Evolutionary conservation across 2,329 filamentous ascomycete genomes (phyloP).

Genomic region (Xylariaceae sp.): DNA sequence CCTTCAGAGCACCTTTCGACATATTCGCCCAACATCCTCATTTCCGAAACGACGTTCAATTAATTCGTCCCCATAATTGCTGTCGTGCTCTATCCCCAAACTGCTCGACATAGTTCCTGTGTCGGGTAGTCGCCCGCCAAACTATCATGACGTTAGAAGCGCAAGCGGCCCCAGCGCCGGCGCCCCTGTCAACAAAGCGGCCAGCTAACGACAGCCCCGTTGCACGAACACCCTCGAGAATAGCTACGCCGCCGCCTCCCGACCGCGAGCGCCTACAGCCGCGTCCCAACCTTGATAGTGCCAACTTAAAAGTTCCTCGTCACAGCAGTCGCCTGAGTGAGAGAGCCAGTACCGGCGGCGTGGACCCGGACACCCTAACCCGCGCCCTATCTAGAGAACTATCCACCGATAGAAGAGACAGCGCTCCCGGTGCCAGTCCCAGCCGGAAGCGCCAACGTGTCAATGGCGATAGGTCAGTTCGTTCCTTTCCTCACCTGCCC

Average conservation of each 20-base stretch:
- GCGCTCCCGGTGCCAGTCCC: conserved; percentile 51
- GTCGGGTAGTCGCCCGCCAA: neutral
- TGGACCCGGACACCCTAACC: conserved; percentile 50
- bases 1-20: conserved; percentile 2
- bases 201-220: conserved; percentile 33
- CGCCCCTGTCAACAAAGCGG: conserved; percentile 28
- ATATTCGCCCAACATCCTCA: conserved; percentile 2
- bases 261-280: conserved; percentile 42
- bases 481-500: neutral
- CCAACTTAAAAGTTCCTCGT: conserved; percentile 32
- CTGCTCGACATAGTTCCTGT: neutral
- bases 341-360: conserved; percentile 31
- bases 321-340: conserved; percentile 35
- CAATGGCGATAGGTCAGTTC: conserved; percentile 55
- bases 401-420: conserved; percentile 48
- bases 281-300: conserved; percentile 36
- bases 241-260: conserved; percentile 42
- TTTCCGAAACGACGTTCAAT: conserved; percentile 13
- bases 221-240: conserved; percentile 33
- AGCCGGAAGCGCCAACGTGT: conserved; percentile 57
- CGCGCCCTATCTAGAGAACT: conserved; percentile 49
- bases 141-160: conserved; percentile 34
- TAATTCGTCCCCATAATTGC: neutral
- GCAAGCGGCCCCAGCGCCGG: conserved; percentile 24
- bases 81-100: neutral